Conservation (phyloP, 176 grass and related monocot species). For the Zea luxurians region DNA sequence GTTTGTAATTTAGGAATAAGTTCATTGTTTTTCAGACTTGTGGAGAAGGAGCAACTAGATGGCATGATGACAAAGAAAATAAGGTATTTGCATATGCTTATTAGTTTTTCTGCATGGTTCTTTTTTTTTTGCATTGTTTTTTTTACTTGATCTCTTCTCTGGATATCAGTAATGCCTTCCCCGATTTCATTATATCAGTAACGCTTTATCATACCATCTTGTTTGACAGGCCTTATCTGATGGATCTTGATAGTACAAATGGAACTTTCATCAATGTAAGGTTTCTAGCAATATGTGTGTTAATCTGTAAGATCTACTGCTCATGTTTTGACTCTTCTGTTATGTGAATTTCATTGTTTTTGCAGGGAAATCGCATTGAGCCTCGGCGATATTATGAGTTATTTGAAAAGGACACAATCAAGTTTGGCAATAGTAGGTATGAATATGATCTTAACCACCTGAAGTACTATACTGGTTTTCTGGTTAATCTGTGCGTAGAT, state of each 20-base stretch:
- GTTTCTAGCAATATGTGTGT: slow-evolving; percentile 26
- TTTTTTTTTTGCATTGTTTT: not conserved
- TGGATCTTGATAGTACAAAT: slow-evolving; percentile 97
- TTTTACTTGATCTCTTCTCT: slow-evolving; percentile 6
- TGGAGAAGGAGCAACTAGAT: slow-evolving; percentile 92
- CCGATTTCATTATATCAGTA: not conserved
- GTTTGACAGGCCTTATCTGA: slow-evolving; percentile 72
- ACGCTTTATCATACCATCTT: slow-evolving; percentile 22
- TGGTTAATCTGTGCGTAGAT: not conserved
- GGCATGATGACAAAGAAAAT: slow-evolving; percentile 81
- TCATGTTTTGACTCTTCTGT: not conserved
- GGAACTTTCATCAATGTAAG: slow-evolving; percentile 91
- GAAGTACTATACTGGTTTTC: not conserved
- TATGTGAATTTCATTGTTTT: not conserved
- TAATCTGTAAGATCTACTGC: not conserved
- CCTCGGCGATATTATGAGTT: slow-evolving; percentile 90
- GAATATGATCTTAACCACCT: slow-evolving; percentile 36
- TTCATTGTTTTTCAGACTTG: slow-evolving; percentile 55
- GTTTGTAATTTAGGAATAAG: slow-evolving; percentile 20
- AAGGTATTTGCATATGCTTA: slow-evolving; percentile 49
- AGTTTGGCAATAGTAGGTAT: slow-evolving; percentile 97
- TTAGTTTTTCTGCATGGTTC: not conserved
- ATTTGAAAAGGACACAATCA: slow-evolving; percentile 92
- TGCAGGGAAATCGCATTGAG: slow-evolving; percentile 79
- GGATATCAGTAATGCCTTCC: not conserved